Base-by-base conservation (phyloP, 805 yeast species). In the Myxozyma lipomycoides region DNA sequence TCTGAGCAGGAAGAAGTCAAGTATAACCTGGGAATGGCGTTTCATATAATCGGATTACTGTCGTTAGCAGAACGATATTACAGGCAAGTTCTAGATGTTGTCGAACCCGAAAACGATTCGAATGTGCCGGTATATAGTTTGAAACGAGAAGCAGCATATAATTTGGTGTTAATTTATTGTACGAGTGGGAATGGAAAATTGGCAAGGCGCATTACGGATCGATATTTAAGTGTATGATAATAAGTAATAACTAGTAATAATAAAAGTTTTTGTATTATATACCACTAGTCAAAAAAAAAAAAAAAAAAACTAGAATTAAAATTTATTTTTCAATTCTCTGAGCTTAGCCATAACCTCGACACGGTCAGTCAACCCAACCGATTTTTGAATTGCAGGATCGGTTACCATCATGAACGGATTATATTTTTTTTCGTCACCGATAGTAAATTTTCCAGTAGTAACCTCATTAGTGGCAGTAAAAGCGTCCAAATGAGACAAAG, bases 361-460 rank as follows among this genome's bases (percentile, higher is more conserved):
- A 4, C 70, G 69, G 39, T 75, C 76, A 0, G 67, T 52, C 32
- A 71, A 73, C 0, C 86, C 85, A 0, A 89, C 78, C 15, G 81
- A 78, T 40, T 70, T 63, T 58, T 78, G 71, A 9, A 93, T 81
- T 23, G 70, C 70, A 0, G 82, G 79, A 62, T 90, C 95, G 22
- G 51, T 41, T 28, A 57, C 49, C 63, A 86, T 79, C 89, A 91
- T 82, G 71, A 93, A 93, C 23, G 98, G 98, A 67, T 93, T 93
- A 70, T 80, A 84, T 43, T 72, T 66, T 55, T 81, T 72, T 67
- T 93, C 98, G 64, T 93, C 96, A 4, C 76, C 79, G 51, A 93
- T 77, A 3, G 97, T 88, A 70, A 87, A 90, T 30, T 64, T 65
- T 0, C 98, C 98, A 0, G 97, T 83, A n/a, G 95, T 83, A 40